Evolutionary conservation across 768 basidiomycete species (phyloP).

Genomic region (Hypsizygus marmoreus): DNA sequence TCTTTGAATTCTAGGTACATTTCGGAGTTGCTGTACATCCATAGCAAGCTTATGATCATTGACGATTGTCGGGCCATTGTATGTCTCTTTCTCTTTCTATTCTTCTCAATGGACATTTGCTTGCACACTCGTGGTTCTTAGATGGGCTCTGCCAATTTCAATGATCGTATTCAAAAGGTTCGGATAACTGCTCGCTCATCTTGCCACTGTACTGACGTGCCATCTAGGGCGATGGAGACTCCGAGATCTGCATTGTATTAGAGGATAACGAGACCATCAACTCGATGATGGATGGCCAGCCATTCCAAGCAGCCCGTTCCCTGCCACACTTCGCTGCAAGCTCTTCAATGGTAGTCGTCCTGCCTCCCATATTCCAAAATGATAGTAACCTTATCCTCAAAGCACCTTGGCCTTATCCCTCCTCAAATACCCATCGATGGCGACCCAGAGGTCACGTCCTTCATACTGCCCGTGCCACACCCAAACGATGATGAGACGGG

Average conservation of each 20-base stretch:
- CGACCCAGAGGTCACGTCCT: constrained; percentile 43
- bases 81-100: constrained; percentile 29
- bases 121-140: constrained; percentile 22
- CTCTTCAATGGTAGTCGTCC: constrained; percentile 69
- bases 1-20: constrained; percentile 61
- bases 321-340: constrained; percentile 78
- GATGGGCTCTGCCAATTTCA: constrained; percentile 95
- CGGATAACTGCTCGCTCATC: background rate
- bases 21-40: constrained; percentile 81
- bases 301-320: constrained; percentile 73
- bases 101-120: no score
- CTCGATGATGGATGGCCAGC: constrained; percentile 76
- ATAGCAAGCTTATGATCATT: constrained; percentile 92
- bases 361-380: no score
- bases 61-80: constrained; percentile 91
- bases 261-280: constrained; percentile 84
- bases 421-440: constrained; percentile 58
- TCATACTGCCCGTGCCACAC: constrained; percentile 80
- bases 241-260: constrained; percentile 90
- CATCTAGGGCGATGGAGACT: constrained; percentile 83
- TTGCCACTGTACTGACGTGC: constrained; percentile 4
- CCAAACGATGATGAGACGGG: constrained; percentile 68
- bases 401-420: constrained; percentile 84
- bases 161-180: constrained; percentile 83
- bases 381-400: constrained; percentile 36